Evolutionary conservation across 1,139 yeast species (phyloP), one percentile per base, ranked within the genome.

Genomic region (Zygoascus meyerae): DNA sequence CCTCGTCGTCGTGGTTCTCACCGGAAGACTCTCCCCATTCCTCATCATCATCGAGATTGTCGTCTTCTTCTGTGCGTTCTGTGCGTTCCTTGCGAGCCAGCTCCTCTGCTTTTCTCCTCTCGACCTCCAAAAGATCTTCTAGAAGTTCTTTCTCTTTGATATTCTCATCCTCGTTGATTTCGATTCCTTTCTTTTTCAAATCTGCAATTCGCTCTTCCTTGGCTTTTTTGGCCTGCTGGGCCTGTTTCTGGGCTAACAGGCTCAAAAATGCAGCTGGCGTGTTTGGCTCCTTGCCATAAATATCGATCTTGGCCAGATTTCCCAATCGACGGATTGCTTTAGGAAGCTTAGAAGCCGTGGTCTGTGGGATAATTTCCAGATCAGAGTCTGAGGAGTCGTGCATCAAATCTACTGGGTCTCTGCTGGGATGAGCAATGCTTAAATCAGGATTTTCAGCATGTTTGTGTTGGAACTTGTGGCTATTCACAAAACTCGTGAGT

Each of bases 121-220:
- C 78, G 49, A 77, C 72, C 54, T 83, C 87, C 53, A 83, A 68
- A 40, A 83, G 67, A n/a, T 68, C 64, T 50, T 73, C 79, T 2
- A 73, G 70, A 33, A 67, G 61, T 38, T 61, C 61, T 11, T 60
- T 61, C 37, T 64, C 67, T 45, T 61, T 56, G 29, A 53, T 55
- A 34, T 50, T 55, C 44, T 66, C 66, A 26, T 58, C 62, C 18
- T 53, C 53, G 15, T 57, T 52, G 5, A 64, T 42, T 4, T 52
- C 56, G 2, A 61, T 54, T 0, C 70, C 72, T 14, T 55, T 53
- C 8, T 59, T 65, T 42, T 57, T 51, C 38, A 65, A 51, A 34
- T 57, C 61, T 12, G 52, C 59, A 17, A 59, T 52, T 33, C 55
- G 46, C 45, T 55, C 67, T 12, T 51, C 53, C 14, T 62, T 55